phyloP scores from a whole-genome alignment of 176 grass and related monocot species.

The Lolium perenne region DNA sequence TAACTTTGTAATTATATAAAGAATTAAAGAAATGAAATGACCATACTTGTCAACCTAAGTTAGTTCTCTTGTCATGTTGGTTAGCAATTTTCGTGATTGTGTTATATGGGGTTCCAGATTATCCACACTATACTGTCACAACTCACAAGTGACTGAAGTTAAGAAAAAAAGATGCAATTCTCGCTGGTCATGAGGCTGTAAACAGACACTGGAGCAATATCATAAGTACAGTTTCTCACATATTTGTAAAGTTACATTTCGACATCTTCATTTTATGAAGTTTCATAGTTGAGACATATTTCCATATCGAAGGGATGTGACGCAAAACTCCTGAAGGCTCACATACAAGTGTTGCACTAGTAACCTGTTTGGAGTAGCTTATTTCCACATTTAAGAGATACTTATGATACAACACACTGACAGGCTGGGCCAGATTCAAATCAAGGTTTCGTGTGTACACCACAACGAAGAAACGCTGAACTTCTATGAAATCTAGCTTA shows the following conservation, averaged over 20 bases:
- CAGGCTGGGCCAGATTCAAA: too few species aligned
- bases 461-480: too few species aligned
- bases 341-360: background rate
- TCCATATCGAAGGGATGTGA: background rate
- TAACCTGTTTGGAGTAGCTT: too few species aligned
- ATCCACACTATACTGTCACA: too few species aligned
- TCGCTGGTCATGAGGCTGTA: background rate
- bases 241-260: background rate
- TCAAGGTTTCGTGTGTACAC: too few species aligned
- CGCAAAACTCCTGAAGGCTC: background rate
- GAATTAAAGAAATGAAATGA: slow-evolving; percentile 43
- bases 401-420: too few species aligned
- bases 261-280: background rate
- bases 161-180: background rate
- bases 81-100: too few species aligned
- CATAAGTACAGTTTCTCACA: background rate
- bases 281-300: slow-evolving; percentile 43
- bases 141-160: background rate
- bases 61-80: too few species aligned
- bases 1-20: slow-evolving; percentile 51
- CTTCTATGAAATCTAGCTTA: too few species aligned
- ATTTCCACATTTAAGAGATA: too few species aligned
- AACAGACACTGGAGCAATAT: background rate
- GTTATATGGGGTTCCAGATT: too few species aligned
- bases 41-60: background rate